These are phyloP conservation scores for Penicillium parvum DNA, from an alignment of 495 filamentous ascomycete species.

Conservation along the genomic window DNA sequence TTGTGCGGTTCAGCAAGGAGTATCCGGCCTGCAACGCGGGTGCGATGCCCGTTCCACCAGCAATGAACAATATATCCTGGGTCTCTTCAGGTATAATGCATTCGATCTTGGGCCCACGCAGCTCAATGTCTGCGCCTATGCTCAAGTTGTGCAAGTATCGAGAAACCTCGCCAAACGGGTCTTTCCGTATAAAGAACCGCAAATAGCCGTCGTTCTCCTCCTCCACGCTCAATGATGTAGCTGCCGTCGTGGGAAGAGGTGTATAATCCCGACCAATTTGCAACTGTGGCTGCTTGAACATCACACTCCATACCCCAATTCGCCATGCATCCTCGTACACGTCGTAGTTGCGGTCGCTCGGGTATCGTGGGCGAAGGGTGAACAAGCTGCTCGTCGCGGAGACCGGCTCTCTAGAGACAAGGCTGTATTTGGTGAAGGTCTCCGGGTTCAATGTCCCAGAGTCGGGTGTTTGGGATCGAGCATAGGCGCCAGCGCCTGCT, in stretches of 20 bases:
- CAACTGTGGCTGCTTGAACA: constrained; percentile 88
- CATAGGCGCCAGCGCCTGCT: constrained; percentile 35
- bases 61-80: constrained; percentile 70
- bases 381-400: constrained; percentile 74
- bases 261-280: constrained; percentile 89
- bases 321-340: constrained; percentile 50
- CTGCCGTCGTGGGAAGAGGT: constrained; percentile 58
- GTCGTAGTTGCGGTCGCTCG: constrained; percentile 33
- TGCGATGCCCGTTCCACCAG: constrained; percentile 91
- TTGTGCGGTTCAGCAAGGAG: constrained; percentile 44
- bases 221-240: constrained; percentile 21
- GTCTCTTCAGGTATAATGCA: constrained; percentile 54
- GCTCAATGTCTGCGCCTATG: constrained; percentile 57
- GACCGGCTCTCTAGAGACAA: constrained; percentile 62
- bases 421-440: constrained; percentile 60
- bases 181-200: constrained; percentile 52
- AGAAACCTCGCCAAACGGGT: constrained; percentile 58
- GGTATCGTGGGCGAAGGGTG: constrained; percentile 52
- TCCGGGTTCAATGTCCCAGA: constrained; percentile 46
- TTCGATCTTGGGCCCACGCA: constrained; percentile 75
- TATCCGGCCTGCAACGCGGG: constrained; percentile 78
- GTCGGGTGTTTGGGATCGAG: constrained; percentile 24
- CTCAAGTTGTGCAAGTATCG: constrained; percentile 62
- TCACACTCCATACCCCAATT: constrained; percentile 74
- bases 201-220: constrained; percentile 39